Evolutionary conservation across 1,284 basidiomycete species (phyloP).

Genomic region (Malassezia cuniculi): DNA sequence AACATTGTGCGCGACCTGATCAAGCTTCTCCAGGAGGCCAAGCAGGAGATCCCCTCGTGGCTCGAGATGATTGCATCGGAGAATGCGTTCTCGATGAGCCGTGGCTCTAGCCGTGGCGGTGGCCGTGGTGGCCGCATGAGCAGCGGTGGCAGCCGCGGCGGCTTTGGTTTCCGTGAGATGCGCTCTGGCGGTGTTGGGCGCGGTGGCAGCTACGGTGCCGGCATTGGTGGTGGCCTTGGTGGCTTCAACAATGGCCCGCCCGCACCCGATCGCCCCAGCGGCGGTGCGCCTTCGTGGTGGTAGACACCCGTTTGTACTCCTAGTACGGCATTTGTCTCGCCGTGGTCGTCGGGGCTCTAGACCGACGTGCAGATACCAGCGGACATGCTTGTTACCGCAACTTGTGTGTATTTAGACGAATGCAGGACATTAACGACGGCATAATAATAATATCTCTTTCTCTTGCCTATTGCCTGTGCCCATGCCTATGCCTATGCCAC

Average conservation of each 20-base stretch:
- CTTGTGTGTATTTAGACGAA: no score
- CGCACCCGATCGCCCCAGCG: slow-evolving; percentile 10
- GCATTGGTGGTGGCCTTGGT: slow-evolving; percentile 13
- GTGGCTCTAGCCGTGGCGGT: slow-evolving; percentile 50
- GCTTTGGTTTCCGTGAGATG: slow-evolving; percentile 43
- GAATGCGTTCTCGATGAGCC: slow-evolving; percentile 56
- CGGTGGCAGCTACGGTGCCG: slow-evolving; percentile 27
- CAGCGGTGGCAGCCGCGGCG: slow-evolving; percentile 50
- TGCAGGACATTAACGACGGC: no score
- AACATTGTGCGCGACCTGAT: slow-evolving; percentile 80
- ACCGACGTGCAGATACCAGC: no score
- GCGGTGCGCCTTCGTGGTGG: slow-evolving; percentile 15
- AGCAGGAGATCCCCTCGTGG: slow-evolving; percentile 91
- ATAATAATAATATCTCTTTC: no score
- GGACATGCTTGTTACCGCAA: no score
- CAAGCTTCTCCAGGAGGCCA: slow-evolving; percentile 86
- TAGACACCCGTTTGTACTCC: no score
- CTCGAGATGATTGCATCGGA: slow-evolving; percentile 75
- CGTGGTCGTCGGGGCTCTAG: no score
- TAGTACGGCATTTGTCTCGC: no score
- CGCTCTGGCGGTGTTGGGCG: slow-evolving; percentile 34
- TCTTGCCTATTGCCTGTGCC: no score
- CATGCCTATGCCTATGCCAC: no score
- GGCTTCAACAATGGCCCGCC: slow-evolving; percentile 15
- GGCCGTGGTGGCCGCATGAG: slow-evolving; percentile 54